Evolutionary conservation across 2,329 filamentous ascomycete species (phyloP), one percentile per base, ranked within the genome.

Genomic region (Nemania abortiva): DNA sequence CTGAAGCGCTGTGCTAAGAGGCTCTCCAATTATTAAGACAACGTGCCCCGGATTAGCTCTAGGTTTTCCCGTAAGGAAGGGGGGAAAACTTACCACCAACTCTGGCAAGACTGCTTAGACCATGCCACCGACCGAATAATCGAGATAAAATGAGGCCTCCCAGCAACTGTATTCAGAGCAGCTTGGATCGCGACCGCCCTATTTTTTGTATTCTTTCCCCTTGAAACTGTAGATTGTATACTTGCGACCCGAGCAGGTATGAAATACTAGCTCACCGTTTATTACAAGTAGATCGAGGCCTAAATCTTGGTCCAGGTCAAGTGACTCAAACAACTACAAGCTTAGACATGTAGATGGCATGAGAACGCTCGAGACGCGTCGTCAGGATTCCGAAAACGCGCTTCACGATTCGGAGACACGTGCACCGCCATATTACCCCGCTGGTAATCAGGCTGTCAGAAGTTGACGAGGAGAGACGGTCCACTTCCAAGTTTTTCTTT

Each of bases 401-500:
- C 45, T 63, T 55, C 37, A 18, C 47, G 31, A 63, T 59, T 20
- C 65, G 56, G 68, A 70, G 61, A 65, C 47, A 62, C 52, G 45
- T 58, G 22, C 31, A 29, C 65, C 65, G 68, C 50, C 22, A 7
- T 31, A 49, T 62, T 65, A 53, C 55, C 31, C n/a, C 27, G 18
- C 20, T n/a, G 37, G 56, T 61, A 55, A 57, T 62, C 68, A 70
- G 65, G 55, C 60, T 63, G 68, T 65, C 60, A 45, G 64, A 61
- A 7, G 42, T 64, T 67, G 42, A 65, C 22, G 60, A 58, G 52
- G 47, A 54, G 49, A 54, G 55, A 47, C 59, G 31, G 65, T 15
- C 20, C 11, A 58, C 47, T 64, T 50, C 47, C 65, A 65, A 53
- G 63, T 63, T 63, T 58, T 54, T n/a, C n/a, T n/a, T n/a, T n/a